phyloP scores from a whole-genome alignment of 495 filamentous ascomycete genomes.

The Pyrenula aspistea region DNA sequence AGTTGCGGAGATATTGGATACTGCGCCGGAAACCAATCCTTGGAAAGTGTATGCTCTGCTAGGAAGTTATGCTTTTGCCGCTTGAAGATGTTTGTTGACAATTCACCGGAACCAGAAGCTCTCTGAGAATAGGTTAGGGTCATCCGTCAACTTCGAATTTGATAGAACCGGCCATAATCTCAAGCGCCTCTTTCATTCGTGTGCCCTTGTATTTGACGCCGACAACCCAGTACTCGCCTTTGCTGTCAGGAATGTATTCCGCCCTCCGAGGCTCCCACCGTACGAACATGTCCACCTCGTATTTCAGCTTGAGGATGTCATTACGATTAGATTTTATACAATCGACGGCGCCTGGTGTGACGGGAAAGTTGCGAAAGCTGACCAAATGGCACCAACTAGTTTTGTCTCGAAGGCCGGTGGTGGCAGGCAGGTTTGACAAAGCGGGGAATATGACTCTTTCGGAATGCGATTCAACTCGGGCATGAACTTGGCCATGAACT shows the following conservation, averaged over 20 bases:
- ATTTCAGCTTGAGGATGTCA: too few species aligned
- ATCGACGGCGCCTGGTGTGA: not conserved
- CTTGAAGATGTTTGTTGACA: too few species aligned
- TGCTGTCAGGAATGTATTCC: not conserved
- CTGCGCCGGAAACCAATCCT: conserved; percentile 1
- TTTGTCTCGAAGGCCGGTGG: not conserved
- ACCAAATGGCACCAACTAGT: not conserved
- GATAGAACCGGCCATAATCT: not conserved
- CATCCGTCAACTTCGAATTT: not conserved
- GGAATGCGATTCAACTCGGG: not conserved
- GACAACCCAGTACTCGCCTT: not conserved
- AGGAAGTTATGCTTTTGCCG: conserved; percentile 21
- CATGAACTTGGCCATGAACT: not conserved
- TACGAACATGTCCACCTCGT: not conserved
- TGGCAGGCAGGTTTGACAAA: not conserved
- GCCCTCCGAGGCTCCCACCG: not conserved
- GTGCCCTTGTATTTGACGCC: not conserved
- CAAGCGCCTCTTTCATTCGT: not conserved
- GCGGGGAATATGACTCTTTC: not conserved
- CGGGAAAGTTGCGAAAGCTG: not conserved
- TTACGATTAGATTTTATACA: too few species aligned
- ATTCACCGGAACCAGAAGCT: not conserved
- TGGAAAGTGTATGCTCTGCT: conserved; percentile 22
- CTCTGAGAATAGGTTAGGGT: not conserved
- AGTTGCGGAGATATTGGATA: conserved; percentile 13